These are phyloP conservation scores for Hyphodiscus sp. DNA, from an alignment of 2,329 filamentous ascomycete species.

Conservation along the genomic window DNA sequence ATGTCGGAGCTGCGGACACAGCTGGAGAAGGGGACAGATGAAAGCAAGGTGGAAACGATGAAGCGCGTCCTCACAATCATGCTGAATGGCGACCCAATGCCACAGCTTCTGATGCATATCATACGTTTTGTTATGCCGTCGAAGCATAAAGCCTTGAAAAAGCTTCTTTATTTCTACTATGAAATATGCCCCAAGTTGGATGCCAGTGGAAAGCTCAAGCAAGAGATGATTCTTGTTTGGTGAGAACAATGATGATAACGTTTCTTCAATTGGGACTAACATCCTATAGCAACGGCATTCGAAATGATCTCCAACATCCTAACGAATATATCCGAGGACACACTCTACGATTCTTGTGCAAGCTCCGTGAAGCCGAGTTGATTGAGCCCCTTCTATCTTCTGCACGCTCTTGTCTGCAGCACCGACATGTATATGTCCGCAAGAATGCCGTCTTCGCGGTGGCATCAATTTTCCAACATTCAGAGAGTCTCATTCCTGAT, in stretches of 20 bases:
- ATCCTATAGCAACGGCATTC: constrained; percentile 77
- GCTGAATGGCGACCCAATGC: constrained; percentile 96
- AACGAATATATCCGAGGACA: constrained; percentile 99
- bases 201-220: constrained; percentile 86
- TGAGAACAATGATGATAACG: constrained; percentile 35
- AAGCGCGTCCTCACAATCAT: constrained; percentile 94
- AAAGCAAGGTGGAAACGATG: constrained; percentile 91
- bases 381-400: constrained; percentile 94
- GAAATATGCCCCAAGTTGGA: constrained; percentile 98
- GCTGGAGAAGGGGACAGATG: constrained; percentile 89
- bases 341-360: constrained; percentile 95
- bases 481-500: constrained; percentile 87
- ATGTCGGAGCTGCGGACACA: constrained; percentile 88
- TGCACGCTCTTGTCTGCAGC: constrained; percentile 84
- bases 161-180: constrained; percentile 98
- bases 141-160: constrained; percentile 94
- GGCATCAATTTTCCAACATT: constrained; percentile 85
- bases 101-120: constrained; percentile 96
- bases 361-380: constrained; percentile 89
- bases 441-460: constrained; percentile 98
- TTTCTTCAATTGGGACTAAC: constrained; percentile 3
- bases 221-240: constrained; percentile 99
- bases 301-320: constrained; percentile 92
- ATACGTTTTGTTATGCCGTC: constrained; percentile 99
- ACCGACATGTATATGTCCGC: constrained; percentile 94